Evolutionary conservation across 2,329 filamentous ascomycete species (phyloP).

Genomic region (Colletotrichum euphorbiae): DNA sequence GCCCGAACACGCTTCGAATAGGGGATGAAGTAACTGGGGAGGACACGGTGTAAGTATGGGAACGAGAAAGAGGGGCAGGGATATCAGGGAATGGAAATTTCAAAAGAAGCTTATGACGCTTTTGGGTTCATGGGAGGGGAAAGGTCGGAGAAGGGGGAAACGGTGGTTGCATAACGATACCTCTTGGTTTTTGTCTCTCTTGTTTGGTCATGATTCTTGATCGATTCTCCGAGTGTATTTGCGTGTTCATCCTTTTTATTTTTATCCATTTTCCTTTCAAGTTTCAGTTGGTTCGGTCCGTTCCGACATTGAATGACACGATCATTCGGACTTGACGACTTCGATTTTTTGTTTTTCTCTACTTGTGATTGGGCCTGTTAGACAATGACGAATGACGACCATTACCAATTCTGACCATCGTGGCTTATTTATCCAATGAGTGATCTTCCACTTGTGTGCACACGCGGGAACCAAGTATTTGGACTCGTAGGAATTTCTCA

Average conservation of each 20-base stretch:
- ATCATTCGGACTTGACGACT: too few relatives aligned
- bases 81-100: conserved; percentile 3
- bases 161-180: conserved; percentile 34
- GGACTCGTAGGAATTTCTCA: too few relatives aligned
- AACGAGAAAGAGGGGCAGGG: not conserved
- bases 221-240: too few relatives aligned
- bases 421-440: not conserved
- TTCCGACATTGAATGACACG: too few relatives aligned
- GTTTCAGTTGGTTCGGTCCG: not conserved
- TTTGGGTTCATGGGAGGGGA: conserved; percentile 8
- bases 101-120: conserved; percentile 32
- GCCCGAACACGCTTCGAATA: conserved; percentile 44
- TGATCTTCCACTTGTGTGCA: too few relatives aligned
- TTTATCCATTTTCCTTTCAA: not conserved
- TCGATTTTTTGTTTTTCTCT: not conserved
- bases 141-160: conserved; percentile 13
- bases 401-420: not conserved
- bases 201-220: not conserved
- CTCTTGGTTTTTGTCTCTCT: conserved; percentile 15
- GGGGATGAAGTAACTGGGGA: conserved; percentile 6
- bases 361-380: not conserved
- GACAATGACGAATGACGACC: conserved; percentile 22
- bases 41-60: conserved; percentile 4
- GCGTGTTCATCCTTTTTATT: too few relatives aligned
- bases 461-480: too few relatives aligned